Evolutionary conservation across 2,329 filamentous ascomycete genomes (phyloP), one percentile per base, ranked within the genome.

Genomic region (Lasiodiplodia theobromae): DNA sequence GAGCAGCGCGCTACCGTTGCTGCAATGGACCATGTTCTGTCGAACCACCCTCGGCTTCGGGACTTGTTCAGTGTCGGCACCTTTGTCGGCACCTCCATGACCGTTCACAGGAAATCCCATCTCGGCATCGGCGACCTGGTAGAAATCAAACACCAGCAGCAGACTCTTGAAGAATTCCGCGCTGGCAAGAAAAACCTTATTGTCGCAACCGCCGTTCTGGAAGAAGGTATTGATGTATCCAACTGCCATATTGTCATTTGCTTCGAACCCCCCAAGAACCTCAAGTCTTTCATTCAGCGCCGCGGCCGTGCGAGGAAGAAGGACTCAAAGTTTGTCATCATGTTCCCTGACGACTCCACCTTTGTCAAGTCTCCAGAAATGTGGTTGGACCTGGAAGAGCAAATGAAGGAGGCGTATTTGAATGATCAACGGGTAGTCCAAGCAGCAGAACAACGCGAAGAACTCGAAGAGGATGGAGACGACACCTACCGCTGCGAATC

Each of bases 351-450:
- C 71, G 77, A 3, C 71, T 74, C 31, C 74, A 77, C 54, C 1
- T 34, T 60, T 7, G 68, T 56, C 2, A 21, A 54, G 3, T 53
- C 28, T 28, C 71, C 83, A 2, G 72, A 77, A 2, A 83, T 86
- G 31, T 97, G 92, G 91, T 81, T 87, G 31, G 74, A 77, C 0
- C 82, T 96, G 18, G 95, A 97, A 75, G 77, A 83, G 3, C 82
- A 88, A n/a, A 94, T 97, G 90, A 91, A 89, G 72, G 76, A 79
- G 57, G 84, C 86, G 0, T 96, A 93, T 73, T 85, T 89, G 70
- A 86, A 92, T 54, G 88, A 93, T 6, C 77, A 85, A 70, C 83
- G 90, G 25, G 78, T 85, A 63, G 75, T 85, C 0, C 74, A 83
- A 23, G 75, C 82, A 16, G 77, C 88, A 0, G 75, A 81, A 47